Percentiles rank a stretch among this genome's conserved stretches.
phyloP scores from a whole-genome alignment of 73 alveolate genomes.

The Tetrahymena elliotti region DNA sequence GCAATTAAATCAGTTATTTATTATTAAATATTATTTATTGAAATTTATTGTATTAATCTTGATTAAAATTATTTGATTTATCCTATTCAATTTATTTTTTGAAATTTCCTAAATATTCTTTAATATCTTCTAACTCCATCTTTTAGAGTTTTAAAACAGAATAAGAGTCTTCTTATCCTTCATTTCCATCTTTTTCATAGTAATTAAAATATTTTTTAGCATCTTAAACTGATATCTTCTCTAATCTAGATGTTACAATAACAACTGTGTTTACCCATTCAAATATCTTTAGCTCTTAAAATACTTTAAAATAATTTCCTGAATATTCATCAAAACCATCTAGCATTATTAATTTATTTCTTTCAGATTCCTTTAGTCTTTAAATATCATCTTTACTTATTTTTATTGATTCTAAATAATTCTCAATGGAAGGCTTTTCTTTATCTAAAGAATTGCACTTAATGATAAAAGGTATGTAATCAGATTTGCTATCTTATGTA shows the following conservation, averaged over 20 bases:
- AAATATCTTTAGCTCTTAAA: background rate
- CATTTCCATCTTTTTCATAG: background rate
- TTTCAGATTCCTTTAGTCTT: background rate
- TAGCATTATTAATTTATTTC: background rate
- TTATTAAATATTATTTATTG: no score
- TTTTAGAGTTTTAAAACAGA: background rate
- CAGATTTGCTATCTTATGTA: background rate
- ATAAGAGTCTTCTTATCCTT: background rate
- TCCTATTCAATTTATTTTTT: no score
- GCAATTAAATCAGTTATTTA: background rate
- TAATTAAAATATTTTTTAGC: background rate
- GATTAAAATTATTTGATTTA: no score
- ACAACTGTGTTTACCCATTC: background rate
- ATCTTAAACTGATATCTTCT: background rate
- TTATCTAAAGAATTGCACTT: background rate
- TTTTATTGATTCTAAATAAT: background rate
- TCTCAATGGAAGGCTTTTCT: background rate
- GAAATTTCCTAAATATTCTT: background rate
- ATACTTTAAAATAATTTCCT: background rate
- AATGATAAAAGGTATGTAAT: background rate
- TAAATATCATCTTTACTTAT: background rate
- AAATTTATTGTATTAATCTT: no score
- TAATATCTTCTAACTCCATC: background rate
- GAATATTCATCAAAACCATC: background rate
- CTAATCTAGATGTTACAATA: background rate